Evolutionary conservation across 2,329 filamentous ascomycete genomes (phyloP).

Genomic region (Dryadomyces sulphureus): DNA sequence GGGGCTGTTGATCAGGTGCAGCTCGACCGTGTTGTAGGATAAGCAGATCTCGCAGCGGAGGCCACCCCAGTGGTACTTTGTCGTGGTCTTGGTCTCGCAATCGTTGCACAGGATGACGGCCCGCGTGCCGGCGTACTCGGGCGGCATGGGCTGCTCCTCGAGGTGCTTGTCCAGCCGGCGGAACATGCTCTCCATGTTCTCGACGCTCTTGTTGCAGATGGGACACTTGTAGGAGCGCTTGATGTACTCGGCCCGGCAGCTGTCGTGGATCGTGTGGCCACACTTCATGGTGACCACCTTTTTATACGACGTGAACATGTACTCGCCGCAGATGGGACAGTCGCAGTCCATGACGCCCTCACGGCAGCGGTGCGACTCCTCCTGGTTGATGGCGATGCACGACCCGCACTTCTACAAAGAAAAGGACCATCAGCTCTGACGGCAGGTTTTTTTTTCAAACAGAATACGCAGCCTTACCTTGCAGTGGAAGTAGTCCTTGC

Average conservation of each 20-base stretch:
- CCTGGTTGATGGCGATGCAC: slow-evolving; percentile 80
- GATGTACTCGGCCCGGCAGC: slow-evolving; percentile 80
- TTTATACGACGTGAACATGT: slow-evolving; percentile 83
- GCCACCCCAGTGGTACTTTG: slow-evolving; percentile 87
- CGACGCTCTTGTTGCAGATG: slow-evolving; percentile 89
- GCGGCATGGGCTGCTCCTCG: slow-evolving; percentile 79
- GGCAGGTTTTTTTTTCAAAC: too few species aligned
- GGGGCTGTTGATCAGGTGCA: slow-evolving; percentile 39
- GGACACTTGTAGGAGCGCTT: slow-evolving; percentile 88
- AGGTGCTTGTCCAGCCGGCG: slow-evolving; percentile 82
- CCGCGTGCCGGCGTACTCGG: slow-evolving; percentile 62
- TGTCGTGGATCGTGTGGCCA: slow-evolving; percentile 87
- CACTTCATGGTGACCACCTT: slow-evolving; percentile 90
- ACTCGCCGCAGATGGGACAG: slow-evolving; percentile 92
- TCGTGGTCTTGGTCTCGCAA: slow-evolving; percentile 74
- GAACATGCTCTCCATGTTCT: slow-evolving; percentile 95
- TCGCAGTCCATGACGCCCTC: slow-evolving; percentile 89
- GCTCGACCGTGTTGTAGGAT: slow-evolving; percentile 55
- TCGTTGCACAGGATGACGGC: slow-evolving; percentile 89
- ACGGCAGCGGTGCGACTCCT: slow-evolving; percentile 79
- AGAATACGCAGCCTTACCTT: slow-evolving; percentile 40
- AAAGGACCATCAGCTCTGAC: background rate
- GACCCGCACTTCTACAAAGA: slow-evolving; percentile 63
- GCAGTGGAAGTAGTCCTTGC: slow-evolving; percentile 97
- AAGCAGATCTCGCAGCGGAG: slow-evolving; percentile 68